Evolutionary conservation across 805 yeast genomes (phyloP), one percentile per base, ranked within the genome.

Genomic region (Pichia occidentalis): DNA sequence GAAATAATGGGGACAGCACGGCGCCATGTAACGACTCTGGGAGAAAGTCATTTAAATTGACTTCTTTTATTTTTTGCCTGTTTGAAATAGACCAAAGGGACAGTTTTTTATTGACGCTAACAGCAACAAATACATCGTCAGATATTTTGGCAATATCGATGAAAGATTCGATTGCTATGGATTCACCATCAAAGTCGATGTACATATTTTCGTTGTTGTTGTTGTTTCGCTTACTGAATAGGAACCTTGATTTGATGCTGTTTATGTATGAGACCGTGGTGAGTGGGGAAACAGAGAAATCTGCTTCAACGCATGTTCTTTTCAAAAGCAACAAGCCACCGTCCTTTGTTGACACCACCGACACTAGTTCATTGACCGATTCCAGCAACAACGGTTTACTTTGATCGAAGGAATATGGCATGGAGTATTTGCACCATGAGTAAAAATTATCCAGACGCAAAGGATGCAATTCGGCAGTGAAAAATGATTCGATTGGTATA

Each of bases 251-350:
- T 52, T 54, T 47, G 57, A 60, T 32, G 60, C 53, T 39, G 51
- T 51, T 50, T 50, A 57, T 51, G 47, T 67, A 75, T 10, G 75
- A 57, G 49, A 67, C 48, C 61, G 80, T 87, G 41, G 68, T 71
- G 55, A 81, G 82, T 21, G 62, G 56, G 1, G 48, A 36, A 4
- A 55, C 52, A n/a, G 40, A 34, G 18, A 47, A 49, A 14, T 49
- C 45, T 7, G 38, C 47, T 18, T 38, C 44, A n/a, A 41, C 41
- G 14, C 28, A 26, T 2, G 34, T 29, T 47, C 76, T 62, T 24
- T 50, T 48, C 40, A 82, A 63, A 31, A 77, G 78, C 34, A 85
- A 59, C 29, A 87, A 55, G 1, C 88, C 85, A 19, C 97, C 96
- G 59, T 88, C 95, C 30, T 69, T 67, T 34, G 87, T 63, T 4